Evolutionary conservation across 768 basidiomycete genomes (phyloP), one percentile per base, ranked within the genome.

Genomic region (Coprinopsis sp.): DNA sequence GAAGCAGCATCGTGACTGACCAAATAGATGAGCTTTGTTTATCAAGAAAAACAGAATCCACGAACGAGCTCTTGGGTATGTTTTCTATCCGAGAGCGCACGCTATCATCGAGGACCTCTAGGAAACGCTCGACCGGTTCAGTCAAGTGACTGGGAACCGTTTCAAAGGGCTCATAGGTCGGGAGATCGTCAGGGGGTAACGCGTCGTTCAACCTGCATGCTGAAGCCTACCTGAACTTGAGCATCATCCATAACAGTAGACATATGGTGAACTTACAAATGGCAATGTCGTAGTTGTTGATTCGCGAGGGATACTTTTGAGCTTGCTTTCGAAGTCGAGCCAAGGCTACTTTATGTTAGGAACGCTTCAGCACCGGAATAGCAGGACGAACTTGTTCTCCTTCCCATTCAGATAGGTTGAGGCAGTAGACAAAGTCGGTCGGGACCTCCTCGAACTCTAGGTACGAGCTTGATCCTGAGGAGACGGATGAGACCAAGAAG

Each of bases 401-500:
- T 58, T 43, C 28, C 14, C 56, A 34, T 25, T 48, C 31, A 21
- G 44, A 28, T 3, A 84, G 50, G 52, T 83, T 76, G 6, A 90
- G 57, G 46, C 65, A 71, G 58, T 73, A 81, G 18, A 91, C 72
- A 43, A 62, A 61, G 6, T 76, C 68, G 2, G 86, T 84, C 8
- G 74, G 58, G 19, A 90, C 56, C 50, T 91, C 88, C 53, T 81
- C 73, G 23, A 87, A 74, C 0, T 71, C 56, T 48, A 73, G 79
- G n/a, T 54, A 57, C 19, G 67, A 51, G 46, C 73, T 59, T 8
- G 53, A 29, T 5, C 84, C 84, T 18, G 68, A 60, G 4, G 86
- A 83, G 3, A 81, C 81, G 1, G 89, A 91, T 6, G 81, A 62
- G 22, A 92, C 64, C 25, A 87, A 58, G 33, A 91, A 68, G 50